Evolutionary conservation across 1,139 yeast genomes (phyloP).

Genomic region (Entelexis paramagnoliae): DNA sequence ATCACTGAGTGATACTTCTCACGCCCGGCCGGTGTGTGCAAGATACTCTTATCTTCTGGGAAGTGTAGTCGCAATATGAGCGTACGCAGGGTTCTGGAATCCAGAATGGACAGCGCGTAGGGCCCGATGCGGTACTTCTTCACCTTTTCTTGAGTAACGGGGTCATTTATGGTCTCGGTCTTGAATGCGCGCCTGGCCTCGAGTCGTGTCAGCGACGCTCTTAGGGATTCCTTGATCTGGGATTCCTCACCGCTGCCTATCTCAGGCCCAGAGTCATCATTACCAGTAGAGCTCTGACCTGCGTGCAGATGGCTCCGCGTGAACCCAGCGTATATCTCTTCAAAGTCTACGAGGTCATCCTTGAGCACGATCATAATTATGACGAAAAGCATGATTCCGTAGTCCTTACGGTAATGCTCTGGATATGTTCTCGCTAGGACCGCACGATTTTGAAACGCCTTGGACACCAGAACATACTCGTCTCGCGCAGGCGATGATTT

Average conservation of each 20-base stretch:
- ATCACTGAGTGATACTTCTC: neutral
- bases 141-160: neutral
- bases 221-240: neutral
- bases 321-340: neutral
- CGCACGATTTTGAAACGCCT: neutral
- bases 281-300: neutral
- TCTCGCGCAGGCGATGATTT: slow-evolving; percentile 3
- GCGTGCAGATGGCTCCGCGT: neutral
- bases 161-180: neutral
- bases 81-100: neutral
- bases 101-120: slow-evolving; percentile 4
- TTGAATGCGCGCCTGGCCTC: neutral
- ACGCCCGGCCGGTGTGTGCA: neutral
- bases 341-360: slow-evolving; percentile 5
- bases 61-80: slow-evolving; percentile 2
- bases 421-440: neutral
- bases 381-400: slow-evolving; percentile 10
- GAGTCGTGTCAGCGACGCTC: neutral
- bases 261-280: neutral
- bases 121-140: slow-evolving; percentile 8
- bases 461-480: slow-evolving; percentile 10
- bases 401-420: neutral
- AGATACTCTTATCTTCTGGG: neutral
- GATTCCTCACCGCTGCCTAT: neutral
- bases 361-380: slow-evolving; percentile 9